Evolutionary conservation across 23 red algal species (phyloP).

Genomic region (Cyanidioschyzon merolae): DNA sequence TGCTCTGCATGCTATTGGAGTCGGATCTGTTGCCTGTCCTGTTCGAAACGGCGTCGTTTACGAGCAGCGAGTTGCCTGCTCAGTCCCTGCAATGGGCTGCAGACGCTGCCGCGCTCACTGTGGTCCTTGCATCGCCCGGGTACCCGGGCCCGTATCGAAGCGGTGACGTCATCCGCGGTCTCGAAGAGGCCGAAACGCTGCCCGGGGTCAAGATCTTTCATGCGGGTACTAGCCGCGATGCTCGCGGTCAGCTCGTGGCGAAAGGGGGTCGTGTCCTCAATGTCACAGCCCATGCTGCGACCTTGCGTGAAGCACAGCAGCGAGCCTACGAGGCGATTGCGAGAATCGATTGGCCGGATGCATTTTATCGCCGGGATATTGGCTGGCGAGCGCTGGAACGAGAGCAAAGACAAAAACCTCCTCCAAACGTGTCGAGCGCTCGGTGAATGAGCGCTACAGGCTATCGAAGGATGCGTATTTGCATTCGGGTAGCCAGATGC

Average conservation of each 20-base stretch:
- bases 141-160: conserved; percentile 76
- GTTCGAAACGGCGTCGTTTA: conserved; percentile 36
- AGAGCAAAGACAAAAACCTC: neutral
- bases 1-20: conserved; percentile 57
- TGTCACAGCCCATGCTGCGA: conserved; percentile 50
- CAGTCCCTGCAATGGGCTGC: neutral
- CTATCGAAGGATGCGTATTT: too few species aligned
- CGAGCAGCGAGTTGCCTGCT: conserved; percentile 17
- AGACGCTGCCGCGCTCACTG: conserved; percentile 34
- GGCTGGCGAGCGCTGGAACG: conserved; percentile 54
- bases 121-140: conserved; percentile 69
- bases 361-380: conserved; percentile 85
- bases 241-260: conserved; percentile 23
- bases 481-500: too few species aligned
- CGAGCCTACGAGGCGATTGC: conserved; percentile 57
- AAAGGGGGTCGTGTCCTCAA: conserved; percentile 77
- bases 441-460: too few species aligned
- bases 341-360: conserved; percentile 65
- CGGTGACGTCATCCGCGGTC: conserved; percentile 49
- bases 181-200: conserved; percentile 42
- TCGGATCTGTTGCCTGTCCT: conserved; percentile 78
- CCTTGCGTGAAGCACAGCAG: conserved; percentile 44
- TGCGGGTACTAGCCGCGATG: conserved; percentile 41
- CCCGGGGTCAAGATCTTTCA: conserved; percentile 83
- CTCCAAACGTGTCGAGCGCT: too few species aligned